Conservation (phyloP, 83 land plant species). For the Picea engelmannii region DNA sequence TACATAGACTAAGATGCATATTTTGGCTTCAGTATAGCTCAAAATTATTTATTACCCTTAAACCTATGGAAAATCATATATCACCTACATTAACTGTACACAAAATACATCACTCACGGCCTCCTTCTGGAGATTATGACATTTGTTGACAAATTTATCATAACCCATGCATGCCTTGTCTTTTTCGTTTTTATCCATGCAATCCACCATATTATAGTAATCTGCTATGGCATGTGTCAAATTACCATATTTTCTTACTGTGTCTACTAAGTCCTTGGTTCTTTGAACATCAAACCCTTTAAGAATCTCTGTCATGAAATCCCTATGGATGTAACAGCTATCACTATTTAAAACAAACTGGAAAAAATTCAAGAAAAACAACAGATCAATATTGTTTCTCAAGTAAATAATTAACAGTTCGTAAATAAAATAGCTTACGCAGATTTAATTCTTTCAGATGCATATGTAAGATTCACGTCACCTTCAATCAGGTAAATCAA, state of each 20-base stretch:
- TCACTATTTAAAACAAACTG: not conserved
- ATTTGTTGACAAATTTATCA: too few species aligned
- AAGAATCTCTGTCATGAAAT: conserved; percentile 89
- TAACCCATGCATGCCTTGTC: too few species aligned
- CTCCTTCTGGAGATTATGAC: too few species aligned
- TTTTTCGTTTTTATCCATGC: too few species aligned
- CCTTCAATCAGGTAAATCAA: conserved; percentile 93
- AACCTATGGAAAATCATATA: not conserved
- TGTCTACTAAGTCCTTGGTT: too few species aligned
- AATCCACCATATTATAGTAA: too few species aligned
- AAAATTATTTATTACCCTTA: too few species aligned
- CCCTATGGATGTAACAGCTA: conserved; percentile 41
- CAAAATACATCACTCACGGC: conserved; percentile 32
- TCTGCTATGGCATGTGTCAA: too few species aligned
- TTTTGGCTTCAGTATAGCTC: too few species aligned
- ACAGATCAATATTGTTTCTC: not conserved
- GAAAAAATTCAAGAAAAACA: not conserved
- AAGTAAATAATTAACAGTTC: not conserved
- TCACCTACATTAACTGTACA: conserved; percentile 94
- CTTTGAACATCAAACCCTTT: conserved; percentile 98
- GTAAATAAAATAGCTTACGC: conserved; percentile 58
- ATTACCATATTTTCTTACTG: too few species aligned
- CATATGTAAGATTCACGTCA: conserved; percentile 81
- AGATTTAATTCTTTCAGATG: conserved; percentile 86
- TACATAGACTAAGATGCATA: too few species aligned